These are phyloP conservation scores for Combretum micranthum DNA, from an alignment of 345 rosid species.

Conservation along the genomic window DNA sequence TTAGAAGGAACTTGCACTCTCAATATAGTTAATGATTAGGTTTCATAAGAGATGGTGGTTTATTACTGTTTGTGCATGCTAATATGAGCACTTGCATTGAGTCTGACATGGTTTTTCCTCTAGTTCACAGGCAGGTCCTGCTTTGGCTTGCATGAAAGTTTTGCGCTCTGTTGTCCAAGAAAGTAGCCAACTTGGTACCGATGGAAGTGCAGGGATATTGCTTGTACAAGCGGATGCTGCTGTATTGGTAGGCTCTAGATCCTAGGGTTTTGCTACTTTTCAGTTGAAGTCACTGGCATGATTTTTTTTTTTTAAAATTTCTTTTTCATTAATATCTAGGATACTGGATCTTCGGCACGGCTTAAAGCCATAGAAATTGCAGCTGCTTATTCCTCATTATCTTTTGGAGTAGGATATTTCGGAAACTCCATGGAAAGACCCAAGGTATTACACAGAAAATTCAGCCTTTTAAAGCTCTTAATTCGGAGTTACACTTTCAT, in stretches of 20 bases:
- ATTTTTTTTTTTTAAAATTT: constrained; percentile 1
- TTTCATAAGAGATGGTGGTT: too few relatives aligned
- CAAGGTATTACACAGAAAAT: constrained; percentile 41
- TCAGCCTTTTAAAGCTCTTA: neutral
- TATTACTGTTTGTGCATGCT: too few relatives aligned
- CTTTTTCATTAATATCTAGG: constrained; percentile 25
- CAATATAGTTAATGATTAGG: too few relatives aligned
- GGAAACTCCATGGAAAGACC: constrained; percentile 80
- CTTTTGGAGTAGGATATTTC: constrained; percentile 88
- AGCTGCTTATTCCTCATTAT: constrained; percentile 70
- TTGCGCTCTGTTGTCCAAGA: constrained; percentile 45
- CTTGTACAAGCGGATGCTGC: constrained; percentile 83
- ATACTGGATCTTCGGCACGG: constrained; percentile 32
- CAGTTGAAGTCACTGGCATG: neutral
- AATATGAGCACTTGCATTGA: neutral
- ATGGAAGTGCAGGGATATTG: constrained; percentile 67
- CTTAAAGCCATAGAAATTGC: constrained; percentile 85
- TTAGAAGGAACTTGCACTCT: too few relatives aligned
- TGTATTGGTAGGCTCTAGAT: constrained; percentile 28
- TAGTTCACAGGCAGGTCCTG: constrained; percentile 92
- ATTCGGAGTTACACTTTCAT: too few relatives aligned
- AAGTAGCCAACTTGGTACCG: constrained; percentile 28
- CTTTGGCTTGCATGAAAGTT: constrained; percentile 76
- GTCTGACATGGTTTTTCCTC: constrained; percentile 9
- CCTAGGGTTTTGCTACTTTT: neutral